Evolutionary conservation across 345 rosid genomes (phyloP).

Genomic region (Carallia pectinifolia): DNA sequence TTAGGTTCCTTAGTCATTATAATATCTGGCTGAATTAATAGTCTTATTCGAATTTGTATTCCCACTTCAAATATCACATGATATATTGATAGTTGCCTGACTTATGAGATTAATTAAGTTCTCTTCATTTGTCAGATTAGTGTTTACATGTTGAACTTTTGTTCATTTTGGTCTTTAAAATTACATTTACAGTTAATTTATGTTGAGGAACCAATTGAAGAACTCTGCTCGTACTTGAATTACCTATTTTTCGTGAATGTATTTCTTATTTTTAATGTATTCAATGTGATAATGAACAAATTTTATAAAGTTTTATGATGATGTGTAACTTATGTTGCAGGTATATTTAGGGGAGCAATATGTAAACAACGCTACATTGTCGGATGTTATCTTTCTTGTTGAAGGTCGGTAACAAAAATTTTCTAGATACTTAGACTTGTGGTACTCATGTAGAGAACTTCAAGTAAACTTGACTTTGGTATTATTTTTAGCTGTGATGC

Average conservation of each 20-base stretch:
- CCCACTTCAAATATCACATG: too few species aligned
- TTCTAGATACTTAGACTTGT: constrained; percentile 10
- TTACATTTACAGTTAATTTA: too few species aligned
- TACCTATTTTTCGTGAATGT: not conserved
- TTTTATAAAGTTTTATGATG: not conserved
- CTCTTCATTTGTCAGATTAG: too few species aligned
- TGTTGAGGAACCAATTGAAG: too few species aligned
- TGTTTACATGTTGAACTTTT: too few species aligned
- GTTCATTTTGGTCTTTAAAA: too few species aligned
- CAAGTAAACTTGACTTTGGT: not conserved
- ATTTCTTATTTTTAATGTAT: not conserved
- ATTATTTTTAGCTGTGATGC: not conserved
- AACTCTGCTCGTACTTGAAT: not conserved
- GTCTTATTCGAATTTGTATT: not conserved
- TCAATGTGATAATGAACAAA: not conserved
- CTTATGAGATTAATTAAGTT: too few species aligned
- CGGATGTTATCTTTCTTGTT: constrained; percentile 94
- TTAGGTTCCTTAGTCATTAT: not conserved
- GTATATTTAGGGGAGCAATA: constrained; percentile 94
- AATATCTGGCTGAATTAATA: not conserved
- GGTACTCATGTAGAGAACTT: not conserved
- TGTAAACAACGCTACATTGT: constrained; percentile 82
- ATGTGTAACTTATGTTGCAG: constrained; percentile 39
- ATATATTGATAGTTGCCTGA: too few species aligned
- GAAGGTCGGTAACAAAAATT: constrained; percentile 59